Percentiles rank a stretch among this genome's conserved stretches.
Conservation (phyloP, 257 asterid genomes). For the Dorcoceras hygrometricum region DNA sequence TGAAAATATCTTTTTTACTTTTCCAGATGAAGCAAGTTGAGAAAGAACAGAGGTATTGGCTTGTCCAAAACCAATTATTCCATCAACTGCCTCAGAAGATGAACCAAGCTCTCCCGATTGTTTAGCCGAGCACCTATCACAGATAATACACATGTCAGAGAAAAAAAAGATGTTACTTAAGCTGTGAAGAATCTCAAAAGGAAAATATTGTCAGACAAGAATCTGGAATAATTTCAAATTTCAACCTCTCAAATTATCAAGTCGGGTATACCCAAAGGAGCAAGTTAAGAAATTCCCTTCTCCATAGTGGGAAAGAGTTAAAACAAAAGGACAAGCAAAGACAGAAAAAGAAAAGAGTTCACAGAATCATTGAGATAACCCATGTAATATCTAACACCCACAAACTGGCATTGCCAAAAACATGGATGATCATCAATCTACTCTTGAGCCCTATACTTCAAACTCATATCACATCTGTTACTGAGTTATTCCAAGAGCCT, state of each 20-base stretch:
- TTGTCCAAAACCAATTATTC: conserved; percentile 96
- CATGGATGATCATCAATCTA: background rate
- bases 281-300: conserved; percentile 1
- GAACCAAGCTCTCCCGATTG: conserved; percentile 92
- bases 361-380: background rate
- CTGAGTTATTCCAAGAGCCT: background rate
- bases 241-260: conserved; percentile 7
- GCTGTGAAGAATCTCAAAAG: background rate
- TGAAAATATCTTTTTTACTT: conserved; percentile 74
- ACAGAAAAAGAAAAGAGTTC: background rate
- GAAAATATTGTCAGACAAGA: conserved; percentile 11
- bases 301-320: background rate
- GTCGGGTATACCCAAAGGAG: background rate
- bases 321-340: background rate
- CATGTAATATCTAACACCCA: background rate
- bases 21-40: conserved; percentile 77
- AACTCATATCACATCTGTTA: background rate
- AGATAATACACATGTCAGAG: conserved; percentile 34
- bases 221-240: conserved; percentile 21
- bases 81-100: conserved; percentile 89
- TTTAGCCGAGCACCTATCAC: conserved; percentile 75
- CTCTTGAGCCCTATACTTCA: background rate
- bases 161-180: conserved; percentile 17
- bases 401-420: background rate
- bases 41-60: conserved; percentile 88